phyloP scores from a whole-genome alignment of 2,329 filamentous ascomycete species.

The Teratosphaeria gauchensis region DNA sequence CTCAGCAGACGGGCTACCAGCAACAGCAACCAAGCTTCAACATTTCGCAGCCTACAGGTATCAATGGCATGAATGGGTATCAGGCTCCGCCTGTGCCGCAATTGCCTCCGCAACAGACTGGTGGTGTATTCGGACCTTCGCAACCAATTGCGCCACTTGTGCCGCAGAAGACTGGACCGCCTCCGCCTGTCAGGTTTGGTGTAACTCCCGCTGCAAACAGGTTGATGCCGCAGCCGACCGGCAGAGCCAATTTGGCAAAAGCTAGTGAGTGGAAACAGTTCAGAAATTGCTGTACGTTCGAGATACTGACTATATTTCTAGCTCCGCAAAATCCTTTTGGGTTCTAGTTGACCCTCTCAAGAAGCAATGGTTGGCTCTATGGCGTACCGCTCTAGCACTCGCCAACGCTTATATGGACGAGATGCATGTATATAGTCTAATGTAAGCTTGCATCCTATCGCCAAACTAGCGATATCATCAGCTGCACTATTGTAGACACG shows the following conservation, averaged over 20 bases:
- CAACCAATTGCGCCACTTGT: slow-evolving; percentile 50
- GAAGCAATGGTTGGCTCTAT: neutral
- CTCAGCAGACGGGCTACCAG: slow-evolving; percentile 33
- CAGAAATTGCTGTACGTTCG: neutral
- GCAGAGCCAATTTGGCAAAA: slow-evolving; percentile 82
- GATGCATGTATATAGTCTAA: too few species aligned
- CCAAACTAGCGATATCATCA: too few species aligned
- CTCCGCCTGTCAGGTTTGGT: slow-evolving; percentile 83
- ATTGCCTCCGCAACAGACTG: slow-evolving; percentile 48
- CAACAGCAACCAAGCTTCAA: slow-evolving; percentile 39
- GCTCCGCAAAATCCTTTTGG: slow-evolving; percentile 63
- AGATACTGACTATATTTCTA: slow-evolving; percentile 23
- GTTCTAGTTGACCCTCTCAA: slow-evolving; percentile 39
- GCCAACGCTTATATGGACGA: too few species aligned
- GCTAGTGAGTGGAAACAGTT: slow-evolving; percentile 67
- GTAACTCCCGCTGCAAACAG: slow-evolving; percentile 64
- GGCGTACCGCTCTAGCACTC: too few species aligned
- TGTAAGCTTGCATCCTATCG: too few species aligned
- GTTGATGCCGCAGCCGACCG: slow-evolving; percentile 76
- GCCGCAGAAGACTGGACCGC: slow-evolving; percentile 73
- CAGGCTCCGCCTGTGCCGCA: slow-evolving; percentile 33
- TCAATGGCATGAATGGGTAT: slow-evolving; percentile 25
- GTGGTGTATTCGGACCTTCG: slow-evolving; percentile 25
- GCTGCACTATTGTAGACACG: too few species aligned
- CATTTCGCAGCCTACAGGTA: slow-evolving; percentile 28